Conservation (phyloP, 352 stramenopile genomes). For the Phytophthora ohioensis region DNA sequence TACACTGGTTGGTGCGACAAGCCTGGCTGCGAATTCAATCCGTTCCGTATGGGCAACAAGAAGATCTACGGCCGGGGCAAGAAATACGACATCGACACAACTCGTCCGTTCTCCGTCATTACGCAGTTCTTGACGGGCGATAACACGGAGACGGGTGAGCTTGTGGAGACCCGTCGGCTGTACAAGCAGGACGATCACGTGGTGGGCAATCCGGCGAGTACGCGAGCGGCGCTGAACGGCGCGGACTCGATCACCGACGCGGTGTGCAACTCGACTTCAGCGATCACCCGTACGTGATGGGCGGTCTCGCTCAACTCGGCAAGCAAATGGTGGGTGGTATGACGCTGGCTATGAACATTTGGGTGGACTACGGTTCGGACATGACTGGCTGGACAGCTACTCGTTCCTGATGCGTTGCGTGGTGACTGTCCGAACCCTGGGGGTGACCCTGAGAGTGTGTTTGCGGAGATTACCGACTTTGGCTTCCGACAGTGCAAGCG, state of each 20-base stretch:
- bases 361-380: constrained; percentile 58
- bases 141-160: constrained; percentile 46
- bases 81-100: constrained; percentile 58
- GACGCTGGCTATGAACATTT: constrained; percentile 68
- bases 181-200: constrained; percentile 58
- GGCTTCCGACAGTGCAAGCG: too few species aligned
- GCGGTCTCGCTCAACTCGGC: constrained; percentile 51
- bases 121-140: constrained; percentile 69
- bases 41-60: constrained; percentile 61
- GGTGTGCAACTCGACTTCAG: constrained; percentile 52
- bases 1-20: constrained; percentile 70
- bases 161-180: constrained; percentile 64
- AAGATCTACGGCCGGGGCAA: constrained; percentile 58
- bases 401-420: constrained; percentile 47
- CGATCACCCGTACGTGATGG: constrained; percentile 45
- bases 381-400: constrained; percentile 70
- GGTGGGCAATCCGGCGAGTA: constrained; percentile 36
- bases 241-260: constrained; percentile 49
- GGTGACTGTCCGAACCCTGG: constrained; percentile 51
- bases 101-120: constrained; percentile 57
- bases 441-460: constrained; percentile 47
- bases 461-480: constrained; percentile 16
- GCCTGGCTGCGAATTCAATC: constrained; percentile 66
- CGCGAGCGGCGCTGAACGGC: constrained; percentile 25
- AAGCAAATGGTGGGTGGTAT: constrained; percentile 52